Percentiles rank a stretch among this genome's conserved stretches.
Conservation (phyloP, 345 rosid species). For the Atalantia buxifolia region DNA sequence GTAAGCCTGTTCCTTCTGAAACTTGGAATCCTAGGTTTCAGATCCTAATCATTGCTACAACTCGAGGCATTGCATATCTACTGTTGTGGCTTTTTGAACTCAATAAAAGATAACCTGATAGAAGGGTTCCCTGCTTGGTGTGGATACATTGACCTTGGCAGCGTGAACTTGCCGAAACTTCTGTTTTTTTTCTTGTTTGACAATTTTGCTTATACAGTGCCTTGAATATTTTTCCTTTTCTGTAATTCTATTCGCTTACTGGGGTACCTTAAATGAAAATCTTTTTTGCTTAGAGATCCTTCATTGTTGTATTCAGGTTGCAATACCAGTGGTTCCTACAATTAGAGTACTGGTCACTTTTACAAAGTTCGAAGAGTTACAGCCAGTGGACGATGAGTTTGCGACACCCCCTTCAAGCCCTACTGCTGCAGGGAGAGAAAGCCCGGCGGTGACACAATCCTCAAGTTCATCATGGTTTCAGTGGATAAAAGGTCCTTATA, state of each 20-base stretch:
- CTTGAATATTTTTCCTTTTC: neutral
- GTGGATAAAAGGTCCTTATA: conserved; percentile 82
- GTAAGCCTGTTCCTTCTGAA: neutral
- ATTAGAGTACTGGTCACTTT: conserved; percentile 86
- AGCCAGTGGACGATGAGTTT: conserved; percentile 82
- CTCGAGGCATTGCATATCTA: neutral
- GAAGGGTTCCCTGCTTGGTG: neutral
- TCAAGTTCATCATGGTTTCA: conserved; percentile 82
- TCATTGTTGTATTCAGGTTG: conserved; percentile 55
- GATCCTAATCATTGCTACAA: neutral
- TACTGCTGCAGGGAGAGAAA: conserved; percentile 46
- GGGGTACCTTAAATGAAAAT: neutral
- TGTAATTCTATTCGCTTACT: neutral
- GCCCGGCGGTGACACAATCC: conserved; percentile 49
- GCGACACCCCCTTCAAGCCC: conserved; percentile 94
- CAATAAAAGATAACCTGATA: neutral
- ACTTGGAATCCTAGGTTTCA: neutral
- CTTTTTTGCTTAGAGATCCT: conserved; percentile 8
- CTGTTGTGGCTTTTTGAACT: neutral
- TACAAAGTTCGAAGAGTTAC: conserved; percentile 87
- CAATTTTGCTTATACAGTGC: neutral
- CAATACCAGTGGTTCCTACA: conserved; percentile 95
- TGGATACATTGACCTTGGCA: neutral
- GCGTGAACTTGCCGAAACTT: neutral
- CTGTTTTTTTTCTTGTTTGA: neutral